Evolutionary conservation across 2,329 filamentous ascomycete species (phyloP).

Genomic region (Beauveria sp.): DNA sequence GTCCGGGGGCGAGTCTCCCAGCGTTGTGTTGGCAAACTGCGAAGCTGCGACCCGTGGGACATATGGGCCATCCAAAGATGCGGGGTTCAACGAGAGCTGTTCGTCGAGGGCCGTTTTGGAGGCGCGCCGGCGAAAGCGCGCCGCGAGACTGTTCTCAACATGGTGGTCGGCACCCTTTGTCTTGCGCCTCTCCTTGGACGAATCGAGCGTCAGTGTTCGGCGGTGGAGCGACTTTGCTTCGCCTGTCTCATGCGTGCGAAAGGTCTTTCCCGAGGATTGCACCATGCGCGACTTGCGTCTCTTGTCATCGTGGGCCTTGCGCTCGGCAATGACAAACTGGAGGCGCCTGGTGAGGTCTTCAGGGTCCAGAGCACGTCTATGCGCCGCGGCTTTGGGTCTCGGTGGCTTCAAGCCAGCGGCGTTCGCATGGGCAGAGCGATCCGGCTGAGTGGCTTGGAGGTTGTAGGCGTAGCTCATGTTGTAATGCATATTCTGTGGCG

Average conservation of each 20-base stretch:
- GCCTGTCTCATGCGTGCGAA: not conserved
- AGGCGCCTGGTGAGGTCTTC: slow-evolving; percentile 48
- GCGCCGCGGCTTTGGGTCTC: slow-evolving; percentile 16
- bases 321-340: slow-evolving; percentile 41
- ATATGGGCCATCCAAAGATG: slow-evolving; percentile 23
- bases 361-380: slow-evolving; percentile 37
- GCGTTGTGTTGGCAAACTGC: slow-evolving; percentile 48
- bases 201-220: not conserved
- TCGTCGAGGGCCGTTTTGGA: slow-evolving; percentile 2
- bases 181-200: slow-evolving; percentile 9
- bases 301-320: slow-evolving; percentile 33
- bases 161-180: slow-evolving; percentile 5
- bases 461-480: slow-evolving; percentile 21
- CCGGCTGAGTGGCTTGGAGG: slow-evolving; percentile 7
- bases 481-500: slow-evolving; percentile 15
- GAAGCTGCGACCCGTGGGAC: slow-evolving; percentile 46
- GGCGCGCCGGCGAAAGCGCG: slow-evolving; percentile 1
- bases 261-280: slow-evolving; percentile 1
- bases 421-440: slow-evolving; percentile 1
- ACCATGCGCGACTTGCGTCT: slow-evolving; percentile 14
- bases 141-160: not conserved
- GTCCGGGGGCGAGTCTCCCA: slow-evolving; percentile 32
- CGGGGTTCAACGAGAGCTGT: not conserved
- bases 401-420: not conserved
- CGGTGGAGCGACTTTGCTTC: not conserved